These are phyloP conservation scores for Saturnispora sanitii DNA, from an alignment of 805 yeast genomes.

Conservation along the genomic window DNA sequence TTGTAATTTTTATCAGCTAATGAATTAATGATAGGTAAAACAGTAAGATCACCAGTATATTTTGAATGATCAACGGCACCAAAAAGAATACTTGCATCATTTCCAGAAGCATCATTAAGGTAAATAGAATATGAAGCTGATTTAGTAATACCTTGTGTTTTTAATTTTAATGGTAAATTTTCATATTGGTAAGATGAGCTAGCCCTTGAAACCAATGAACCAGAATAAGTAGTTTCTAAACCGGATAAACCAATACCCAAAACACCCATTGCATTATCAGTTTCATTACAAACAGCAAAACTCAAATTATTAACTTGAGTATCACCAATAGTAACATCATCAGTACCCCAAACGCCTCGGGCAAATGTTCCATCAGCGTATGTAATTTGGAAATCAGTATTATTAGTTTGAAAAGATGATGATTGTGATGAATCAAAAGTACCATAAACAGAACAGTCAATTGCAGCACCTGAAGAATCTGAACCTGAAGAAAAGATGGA, in stretches of 20 bases:
- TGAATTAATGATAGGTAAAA: conserved; percentile 43
- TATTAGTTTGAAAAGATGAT: conserved; percentile 31
- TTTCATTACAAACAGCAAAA: conserved; percentile 63
- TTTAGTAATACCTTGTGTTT: conserved; percentile 43
- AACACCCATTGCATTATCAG: conserved; percentile 60
- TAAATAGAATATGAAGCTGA: conserved; percentile 52
- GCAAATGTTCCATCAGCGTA: conserved; percentile 44
- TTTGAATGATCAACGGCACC: conserved; percentile 65
- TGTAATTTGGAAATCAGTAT: conserved; percentile 32
- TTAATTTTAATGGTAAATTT: conserved; percentile 58
- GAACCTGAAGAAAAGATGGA: neutral
- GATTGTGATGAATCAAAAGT: conserved; percentile 37
- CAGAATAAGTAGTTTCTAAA: conserved; percentile 47
- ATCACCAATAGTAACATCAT: conserved; percentile 44
- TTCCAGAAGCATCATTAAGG: conserved; percentile 35
- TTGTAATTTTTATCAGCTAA: conserved; percentile 25
- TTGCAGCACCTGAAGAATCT: neutral
- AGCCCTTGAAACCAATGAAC: conserved; percentile 5
- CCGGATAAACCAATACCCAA: conserved; percentile 64
- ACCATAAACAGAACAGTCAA: conserved; percentile 38
- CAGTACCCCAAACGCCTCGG: conserved; percentile 50
- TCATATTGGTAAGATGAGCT: conserved; percentile 35
- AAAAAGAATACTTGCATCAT: conserved; percentile 48
- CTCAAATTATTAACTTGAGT: conserved; percentile 40
- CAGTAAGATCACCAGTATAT: conserved; percentile 41